phyloP scores from a whole-genome alignment of 2,329 filamentous ascomycete species.

The Knufia petricola region DNA sequence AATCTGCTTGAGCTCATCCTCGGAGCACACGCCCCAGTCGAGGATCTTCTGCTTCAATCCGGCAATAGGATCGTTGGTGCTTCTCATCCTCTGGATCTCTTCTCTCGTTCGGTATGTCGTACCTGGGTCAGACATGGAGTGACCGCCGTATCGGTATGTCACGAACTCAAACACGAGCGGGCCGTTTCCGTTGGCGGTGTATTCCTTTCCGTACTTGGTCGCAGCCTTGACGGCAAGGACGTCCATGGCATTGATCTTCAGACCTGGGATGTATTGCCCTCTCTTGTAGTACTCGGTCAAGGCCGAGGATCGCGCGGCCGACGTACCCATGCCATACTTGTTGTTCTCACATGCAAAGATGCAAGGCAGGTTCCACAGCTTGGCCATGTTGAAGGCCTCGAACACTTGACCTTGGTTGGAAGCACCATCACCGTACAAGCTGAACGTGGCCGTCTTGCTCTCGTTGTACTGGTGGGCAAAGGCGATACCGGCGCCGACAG shows the following conservation, averaged over 20 bases:
- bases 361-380: constrained; percentile 92
- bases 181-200: constrained; percentile 71
- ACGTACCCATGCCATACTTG: constrained; percentile 99
- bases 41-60: constrained; percentile 96
- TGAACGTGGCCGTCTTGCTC: constrained; percentile 75
- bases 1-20: constrained; percentile 91
- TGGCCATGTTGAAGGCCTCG: constrained; percentile 99
- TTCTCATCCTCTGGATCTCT: constrained; percentile 99
- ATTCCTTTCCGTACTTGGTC: constrained; percentile 87
- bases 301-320: constrained; percentile 84
- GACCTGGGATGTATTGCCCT: constrained; percentile 97
- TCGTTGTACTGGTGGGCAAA: constrained; percentile 93
- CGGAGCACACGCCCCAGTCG: constrained; percentile 82
- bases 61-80: constrained; percentile 95
- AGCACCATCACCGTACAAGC: constrained; percentile 95
- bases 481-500: constrained; percentile 88
- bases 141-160: constrained; percentile 97
- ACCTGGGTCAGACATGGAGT: constrained; percentile 99
- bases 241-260: constrained; percentile 99
- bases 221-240: constrained; percentile 95
- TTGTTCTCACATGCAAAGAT: constrained; percentile 99
- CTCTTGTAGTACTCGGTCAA: constrained; percentile 99
- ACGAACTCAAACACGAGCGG: constrained; percentile 97
- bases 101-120: constrained; percentile 99
- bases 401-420: constrained; percentile 99